Conservation (phyloP, 371 early-diverging fungal genomes). For the Chytridium lagenaria region DNA sequence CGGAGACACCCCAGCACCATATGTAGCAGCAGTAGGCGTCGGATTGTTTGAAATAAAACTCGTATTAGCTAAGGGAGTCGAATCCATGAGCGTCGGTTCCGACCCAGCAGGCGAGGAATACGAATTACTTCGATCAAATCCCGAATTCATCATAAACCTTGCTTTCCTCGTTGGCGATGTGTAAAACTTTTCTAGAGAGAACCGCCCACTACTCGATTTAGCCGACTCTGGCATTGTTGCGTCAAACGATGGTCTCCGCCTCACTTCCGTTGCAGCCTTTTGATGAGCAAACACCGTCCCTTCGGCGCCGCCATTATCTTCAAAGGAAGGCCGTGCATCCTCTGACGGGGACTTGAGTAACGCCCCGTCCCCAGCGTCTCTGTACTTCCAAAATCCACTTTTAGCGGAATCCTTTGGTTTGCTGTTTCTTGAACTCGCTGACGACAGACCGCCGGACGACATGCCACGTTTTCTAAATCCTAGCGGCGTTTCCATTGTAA, state of each 20-base stretch:
- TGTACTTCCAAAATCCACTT: conserved; percentile 9
- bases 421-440: too few relatives aligned
- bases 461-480: background rate
- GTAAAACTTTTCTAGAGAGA: conserved; percentile 3
- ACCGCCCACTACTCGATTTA: background rate
- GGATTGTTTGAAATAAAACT: background rate
- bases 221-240: background rate
- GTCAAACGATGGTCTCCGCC: background rate
- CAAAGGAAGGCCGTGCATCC: conserved; percentile 1
- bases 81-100: conserved; percentile 4
- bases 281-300: background rate
- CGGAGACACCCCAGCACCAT: background rate
- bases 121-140: background rate
- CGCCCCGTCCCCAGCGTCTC: background rate
- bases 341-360: background rate
- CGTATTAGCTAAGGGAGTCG: background rate
- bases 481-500: background rate
- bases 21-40: background rate
- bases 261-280: background rate
- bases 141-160: background rate
- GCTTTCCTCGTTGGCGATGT: background rate
- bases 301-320: background rate
- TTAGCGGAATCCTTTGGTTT: background rate
- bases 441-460: background rate
- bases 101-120: background rate